Evolutionary conservation across 495 filamentous ascomycete species (phyloP), one percentile per base, ranked within the genome.

Genomic region (Aspergillus heteromorphus): DNA sequence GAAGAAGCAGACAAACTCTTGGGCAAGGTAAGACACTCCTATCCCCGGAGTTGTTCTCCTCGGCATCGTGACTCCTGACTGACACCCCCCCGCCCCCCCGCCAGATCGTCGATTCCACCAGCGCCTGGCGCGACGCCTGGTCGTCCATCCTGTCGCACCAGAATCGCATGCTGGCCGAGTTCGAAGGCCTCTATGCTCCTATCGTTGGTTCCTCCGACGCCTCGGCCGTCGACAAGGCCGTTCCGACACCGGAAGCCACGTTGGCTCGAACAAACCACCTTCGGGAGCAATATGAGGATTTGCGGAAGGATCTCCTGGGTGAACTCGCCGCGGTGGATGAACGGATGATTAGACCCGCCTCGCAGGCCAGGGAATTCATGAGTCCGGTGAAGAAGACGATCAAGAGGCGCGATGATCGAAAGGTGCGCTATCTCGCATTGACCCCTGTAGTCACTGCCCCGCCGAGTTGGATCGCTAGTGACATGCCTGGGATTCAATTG

Each of bases 331-430:
- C 80, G 47, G 85, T 97, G 53, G 91, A 96, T 55, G 67, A 71
- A 0, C 80, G 83, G 48, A 81, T 96, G 51, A 78, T 95, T 36
- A 77, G 77, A 56, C 91, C 92, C 1, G 86, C 88, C 4, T 77
- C 76, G 17, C 79, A 87, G 48, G 89, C 88, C 2, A 87, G 85
- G 63, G 83, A 87, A 47, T 83, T 67, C 40, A 75, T 96, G 53
- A 77, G 81, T 52, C 87, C 89, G 0, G 76, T 96, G 65, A 87
- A 91, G 64, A 96, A 92, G 70, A 87, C 87, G 2, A 92, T 97
- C 67, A 96, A 96, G 74, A 92, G 89, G 64, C 78, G 92, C 38
- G 89, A 95, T 61, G 87, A 95, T 61, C 90, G 86, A 70, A 87
- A 95, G 75, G 82, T 82, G 48, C n/a, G 65, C n/a, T 17, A 31